Evolutionary conservation across 345 rosid species (phyloP).

Genomic region (Trapa incisa): DNA sequence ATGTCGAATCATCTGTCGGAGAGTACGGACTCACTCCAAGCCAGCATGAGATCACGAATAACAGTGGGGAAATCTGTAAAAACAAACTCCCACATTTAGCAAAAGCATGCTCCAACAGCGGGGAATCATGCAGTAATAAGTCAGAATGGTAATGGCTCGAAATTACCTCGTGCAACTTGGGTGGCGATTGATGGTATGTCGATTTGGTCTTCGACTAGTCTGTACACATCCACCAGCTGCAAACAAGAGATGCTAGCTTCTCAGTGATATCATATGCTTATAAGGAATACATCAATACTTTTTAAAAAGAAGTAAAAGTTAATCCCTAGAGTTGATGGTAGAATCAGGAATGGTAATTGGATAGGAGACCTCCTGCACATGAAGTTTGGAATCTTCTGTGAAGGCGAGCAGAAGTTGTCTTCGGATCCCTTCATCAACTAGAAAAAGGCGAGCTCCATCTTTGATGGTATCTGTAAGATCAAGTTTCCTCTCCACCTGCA

Average conservation of each 20-base stretch:
- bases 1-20: conserved; percentile 29
- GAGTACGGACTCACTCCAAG: conserved; percentile 70
- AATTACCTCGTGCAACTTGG: conserved; percentile 65
- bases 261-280: not conserved
- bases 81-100: not conserved
- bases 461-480: conserved; percentile 81
- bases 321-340: not conserved
- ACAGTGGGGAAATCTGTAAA: conserved; percentile 64
- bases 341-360: not conserved
- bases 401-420: conserved; percentile 84
- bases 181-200: conserved; percentile 61
- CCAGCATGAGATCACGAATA: conserved; percentile 60
- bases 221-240: conserved; percentile 85
- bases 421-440: conserved; percentile 73
- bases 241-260: conserved; percentile 11
- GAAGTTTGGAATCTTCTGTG: conserved; percentile 94
- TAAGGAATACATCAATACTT: not conserved
- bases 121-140: not conserved
- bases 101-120: not conserved
- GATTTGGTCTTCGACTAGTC: conserved; percentile 67
- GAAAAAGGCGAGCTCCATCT: conserved; percentile 89
- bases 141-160: not conserved
- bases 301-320: not conserved
- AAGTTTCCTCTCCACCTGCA: conserved; percentile 39
- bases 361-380: conserved; percentile 63